A percentile compares a stretch with the other conserved stretches of the same genome.
phyloP scores from a whole-genome alignment of 257 asterid genomes.

The Plantago major region DNA sequence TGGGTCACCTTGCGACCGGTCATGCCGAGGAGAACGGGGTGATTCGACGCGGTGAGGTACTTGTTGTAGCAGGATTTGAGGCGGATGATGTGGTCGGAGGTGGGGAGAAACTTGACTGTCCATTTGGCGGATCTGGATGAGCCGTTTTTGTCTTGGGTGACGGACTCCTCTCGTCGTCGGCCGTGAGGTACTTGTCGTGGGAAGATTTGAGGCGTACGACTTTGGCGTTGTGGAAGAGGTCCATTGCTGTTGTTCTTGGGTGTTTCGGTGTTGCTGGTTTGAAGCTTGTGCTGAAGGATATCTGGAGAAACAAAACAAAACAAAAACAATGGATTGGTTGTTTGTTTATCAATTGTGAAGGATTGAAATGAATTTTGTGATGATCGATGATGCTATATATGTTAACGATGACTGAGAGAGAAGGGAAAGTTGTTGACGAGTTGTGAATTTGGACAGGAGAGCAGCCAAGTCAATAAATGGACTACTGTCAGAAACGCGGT shows the following conservation, averaged over 20 bases:
- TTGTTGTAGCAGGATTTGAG: slow-evolving; percentile 59
- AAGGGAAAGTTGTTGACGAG: too few species aligned
- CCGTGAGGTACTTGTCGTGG: slow-evolving; percentile 63
- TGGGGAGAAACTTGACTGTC: slow-evolving; percentile 50
- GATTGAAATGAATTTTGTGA: not conserved
- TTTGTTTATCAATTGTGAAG: not conserved
- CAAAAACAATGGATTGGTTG: not conserved
- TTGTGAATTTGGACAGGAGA: too few species aligned
- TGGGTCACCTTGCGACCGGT: slow-evolving; percentile 76
- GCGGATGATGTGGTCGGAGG: slow-evolving; percentile 39
- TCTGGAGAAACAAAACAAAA: slow-evolving; percentile 7
- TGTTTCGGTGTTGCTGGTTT: too few species aligned
- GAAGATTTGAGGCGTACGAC: slow-evolving; percentile 53
- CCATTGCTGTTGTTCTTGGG: slow-evolving; percentile 50
- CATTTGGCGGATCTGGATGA: slow-evolving; percentile 48
- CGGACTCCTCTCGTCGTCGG: slow-evolving; percentile 66
- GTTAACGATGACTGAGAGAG: not conserved
- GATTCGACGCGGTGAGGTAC: slow-evolving; percentile 67
- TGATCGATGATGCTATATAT: not conserved
- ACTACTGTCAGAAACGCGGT: too few species aligned
- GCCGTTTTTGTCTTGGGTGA: slow-evolving; percentile 56
- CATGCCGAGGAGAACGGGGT: slow-evolving; percentile 64
- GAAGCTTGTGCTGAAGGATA: slow-evolving; percentile 9
- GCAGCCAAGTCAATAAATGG: too few species aligned
- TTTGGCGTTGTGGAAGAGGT: slow-evolving; percentile 50